These are phyloP conservation scores for Pseudodiploospora longispora DNA, from an alignment of 2,329 filamentous ascomycete species.

Conservation along the genomic window DNA sequence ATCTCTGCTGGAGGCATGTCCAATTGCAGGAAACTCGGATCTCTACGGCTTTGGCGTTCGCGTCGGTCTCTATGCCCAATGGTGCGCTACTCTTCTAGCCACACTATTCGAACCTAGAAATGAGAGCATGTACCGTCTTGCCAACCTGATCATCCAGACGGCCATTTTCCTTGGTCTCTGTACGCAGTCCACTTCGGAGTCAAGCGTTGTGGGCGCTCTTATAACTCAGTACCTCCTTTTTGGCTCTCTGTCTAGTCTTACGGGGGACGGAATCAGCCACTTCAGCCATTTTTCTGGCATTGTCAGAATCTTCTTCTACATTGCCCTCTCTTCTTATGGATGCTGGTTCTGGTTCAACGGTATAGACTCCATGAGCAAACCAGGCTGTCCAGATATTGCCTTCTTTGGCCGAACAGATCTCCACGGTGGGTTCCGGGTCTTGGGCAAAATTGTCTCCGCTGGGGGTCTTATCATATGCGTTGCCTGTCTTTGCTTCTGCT, in stretches of 20 bases:
- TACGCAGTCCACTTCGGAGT: slow-evolving; percentile 12
- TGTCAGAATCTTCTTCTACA: slow-evolving; percentile 15
- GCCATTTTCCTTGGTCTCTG: slow-evolving; percentile 21
- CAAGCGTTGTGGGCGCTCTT: slow-evolving; percentile 12
- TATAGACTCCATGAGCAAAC: slow-evolving; percentile 11
- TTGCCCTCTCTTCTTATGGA: slow-evolving; percentile 14
- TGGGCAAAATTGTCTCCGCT: slow-evolving; percentile 11
- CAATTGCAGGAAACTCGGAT: slow-evolving; percentile 13
- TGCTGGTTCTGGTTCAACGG: slow-evolving; percentile 17
- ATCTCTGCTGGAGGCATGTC: slow-evolving; percentile 1
- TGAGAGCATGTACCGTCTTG: slow-evolving; percentile 15
- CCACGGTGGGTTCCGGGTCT: slow-evolving; percentile 12
- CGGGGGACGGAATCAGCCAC: slow-evolving; percentile 16
- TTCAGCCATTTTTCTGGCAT: slow-evolving; percentile 13
- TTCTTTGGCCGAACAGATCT: slow-evolving; percentile 12
- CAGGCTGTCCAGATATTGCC: slow-evolving; percentile 7
- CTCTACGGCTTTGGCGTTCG: slow-evolving; percentile 22
- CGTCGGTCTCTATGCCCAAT: slow-evolving; percentile 17
- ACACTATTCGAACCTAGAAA: slow-evolving; percentile 15
- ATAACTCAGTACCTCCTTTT: slow-evolving; percentile 18
- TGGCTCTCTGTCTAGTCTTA: slow-evolving; percentile 18
- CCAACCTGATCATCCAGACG: slow-evolving; percentile 22
- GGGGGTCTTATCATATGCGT: slow-evolving; percentile 12
- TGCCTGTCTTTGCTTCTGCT: slow-evolving; percentile 3
- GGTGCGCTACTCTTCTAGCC: slow-evolving; percentile 15